A percentile compares a stretch with the other conserved stretches of the same genome.
These are phyloP conservation scores for Rhodomyrtus psidioides DNA, from an alignment of 441 rosid genomes.

Conservation along the genomic window DNA sequence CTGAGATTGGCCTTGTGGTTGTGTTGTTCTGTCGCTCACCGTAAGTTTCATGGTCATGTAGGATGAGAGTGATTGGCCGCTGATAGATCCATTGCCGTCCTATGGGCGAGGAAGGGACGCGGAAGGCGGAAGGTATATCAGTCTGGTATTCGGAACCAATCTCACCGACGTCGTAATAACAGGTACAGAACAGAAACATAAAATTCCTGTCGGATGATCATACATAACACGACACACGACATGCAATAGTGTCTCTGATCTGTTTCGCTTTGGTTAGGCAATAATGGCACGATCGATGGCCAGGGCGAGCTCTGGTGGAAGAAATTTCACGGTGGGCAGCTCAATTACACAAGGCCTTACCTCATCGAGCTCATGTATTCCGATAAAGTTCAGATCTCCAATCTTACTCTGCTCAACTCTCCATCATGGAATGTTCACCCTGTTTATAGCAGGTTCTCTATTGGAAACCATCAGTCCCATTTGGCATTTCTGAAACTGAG, in stretches of 20 bases:
- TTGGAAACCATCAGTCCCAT: not conserved
- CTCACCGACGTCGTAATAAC: not conserved
- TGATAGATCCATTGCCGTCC: not conserved
- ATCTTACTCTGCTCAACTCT: conserved; percentile 6
- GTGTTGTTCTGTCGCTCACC: not conserved
- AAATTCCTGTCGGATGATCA: not conserved
- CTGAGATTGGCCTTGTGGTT: not conserved
- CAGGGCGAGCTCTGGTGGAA: conserved; percentile 11
- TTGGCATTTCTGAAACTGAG: not conserved
- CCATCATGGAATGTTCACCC: conserved; percentile 19
- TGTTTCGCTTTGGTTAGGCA: not conserved
- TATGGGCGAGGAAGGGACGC: conserved; percentile 5
- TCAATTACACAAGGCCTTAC: conserved; percentile 11
- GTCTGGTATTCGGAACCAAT: not conserved
- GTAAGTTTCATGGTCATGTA: not conserved
- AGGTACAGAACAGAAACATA: not conserved
- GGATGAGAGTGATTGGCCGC: not conserved
- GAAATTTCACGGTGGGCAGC: not conserved
- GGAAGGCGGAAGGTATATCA: not conserved
- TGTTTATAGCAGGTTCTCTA: conserved; percentile 10
- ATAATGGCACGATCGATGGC: conserved; percentile 11
- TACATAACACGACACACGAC: too few relatives aligned
- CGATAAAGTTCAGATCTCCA: conserved; percentile 6
- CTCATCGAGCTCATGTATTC: conserved; percentile 14
- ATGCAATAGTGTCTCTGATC: not conserved